phyloP scores from a whole-genome alignment of 495 filamentous ascomycete species.

The Penicillium cinerascens region DNA sequence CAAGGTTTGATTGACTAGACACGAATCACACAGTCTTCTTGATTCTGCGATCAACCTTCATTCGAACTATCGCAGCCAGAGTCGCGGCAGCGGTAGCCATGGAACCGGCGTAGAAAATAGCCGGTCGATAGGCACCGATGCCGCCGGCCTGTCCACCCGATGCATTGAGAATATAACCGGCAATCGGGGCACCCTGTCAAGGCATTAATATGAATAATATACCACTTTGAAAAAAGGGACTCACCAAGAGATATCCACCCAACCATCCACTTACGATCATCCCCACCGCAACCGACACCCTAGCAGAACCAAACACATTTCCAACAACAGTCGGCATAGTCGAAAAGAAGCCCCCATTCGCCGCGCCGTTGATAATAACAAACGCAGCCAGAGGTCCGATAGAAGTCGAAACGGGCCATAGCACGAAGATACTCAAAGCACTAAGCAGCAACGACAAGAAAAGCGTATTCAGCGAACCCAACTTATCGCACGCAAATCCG shows the following conservation, averaged over 20 bases:
- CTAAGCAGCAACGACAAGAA: constrained; percentile 44
- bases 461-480: constrained; percentile 52
- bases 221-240: constrained; percentile 3
- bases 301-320: constrained; percentile 51
- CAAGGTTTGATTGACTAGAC: too few relatives aligned
- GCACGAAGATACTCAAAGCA: constrained; percentile 51
- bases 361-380: constrained; percentile 51
- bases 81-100: constrained; percentile 31
- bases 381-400: constrained; percentile 51
- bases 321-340: constrained; percentile 60
- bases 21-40: constrained; percentile 21
- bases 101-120: constrained; percentile 55
- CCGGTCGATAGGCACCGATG: constrained; percentile 50
- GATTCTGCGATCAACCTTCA: constrained; percentile 24
- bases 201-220: neutral
- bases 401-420: constrained; percentile 54
- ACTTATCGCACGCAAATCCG: constrained; percentile 47
- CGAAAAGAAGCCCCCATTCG: constrained; percentile 57
- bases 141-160: constrained; percentile 46
- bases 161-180: constrained; percentile 53
- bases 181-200: constrained; percentile 53
- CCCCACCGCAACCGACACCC: constrained; percentile 55
- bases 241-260: constrained; percentile 55
- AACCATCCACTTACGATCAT: constrained; percentile 61
- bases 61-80: constrained; percentile 19